These are phyloP conservation scores for Angomonas ambiguus DNA, from an alignment of 208 protist species.

Conservation along the genomic window DNA sequence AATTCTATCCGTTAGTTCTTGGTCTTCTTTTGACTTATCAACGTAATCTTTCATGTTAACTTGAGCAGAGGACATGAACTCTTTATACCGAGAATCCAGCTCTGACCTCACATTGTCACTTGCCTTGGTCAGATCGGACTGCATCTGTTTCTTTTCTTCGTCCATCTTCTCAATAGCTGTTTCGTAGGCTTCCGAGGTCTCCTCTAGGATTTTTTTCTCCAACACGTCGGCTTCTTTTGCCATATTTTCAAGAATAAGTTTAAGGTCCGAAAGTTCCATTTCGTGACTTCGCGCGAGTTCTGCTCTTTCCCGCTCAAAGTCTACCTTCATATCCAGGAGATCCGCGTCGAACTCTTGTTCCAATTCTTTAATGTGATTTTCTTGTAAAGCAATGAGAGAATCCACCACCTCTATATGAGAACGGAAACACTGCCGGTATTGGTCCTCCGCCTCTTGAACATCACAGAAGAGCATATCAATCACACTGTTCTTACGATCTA, in stretches of 20 bases:
- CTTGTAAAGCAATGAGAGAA: conserved; percentile 87
- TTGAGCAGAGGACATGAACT: conserved; percentile 90
- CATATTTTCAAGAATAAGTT: conserved; percentile 91
- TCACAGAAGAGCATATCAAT: conserved; percentile 87
- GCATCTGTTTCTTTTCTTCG: conserved; percentile 88
- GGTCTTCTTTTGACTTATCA: conserved; percentile 93
- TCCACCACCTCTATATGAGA: conserved; percentile 91
- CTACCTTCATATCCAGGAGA: conserved; percentile 80
- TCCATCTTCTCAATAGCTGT: conserved; percentile 91
- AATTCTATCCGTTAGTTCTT: conserved; percentile 88
- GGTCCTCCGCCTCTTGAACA: conserved; percentile 91
- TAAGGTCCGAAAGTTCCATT: conserved; percentile 73
- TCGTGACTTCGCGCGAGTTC: conserved; percentile 82
- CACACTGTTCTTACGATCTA: conserved; percentile 93
- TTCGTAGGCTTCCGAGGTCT: conserved; percentile 80
- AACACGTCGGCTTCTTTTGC: conserved; percentile 78
- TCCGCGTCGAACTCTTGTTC: conserved; percentile 91
- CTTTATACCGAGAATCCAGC: conserved; percentile 84
- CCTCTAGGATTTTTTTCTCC: conserved; percentile 86
- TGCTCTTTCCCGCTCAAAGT: conserved; percentile 90
- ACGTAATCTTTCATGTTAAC: conserved; percentile 94
- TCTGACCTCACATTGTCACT: conserved; percentile 71
- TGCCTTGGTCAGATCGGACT: conserved; percentile 62
- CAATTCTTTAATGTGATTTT: conserved; percentile 66
- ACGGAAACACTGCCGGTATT: conserved; percentile 88